Conservation (phyloP, 345 rosid species). For the Populus simonii region DNA sequence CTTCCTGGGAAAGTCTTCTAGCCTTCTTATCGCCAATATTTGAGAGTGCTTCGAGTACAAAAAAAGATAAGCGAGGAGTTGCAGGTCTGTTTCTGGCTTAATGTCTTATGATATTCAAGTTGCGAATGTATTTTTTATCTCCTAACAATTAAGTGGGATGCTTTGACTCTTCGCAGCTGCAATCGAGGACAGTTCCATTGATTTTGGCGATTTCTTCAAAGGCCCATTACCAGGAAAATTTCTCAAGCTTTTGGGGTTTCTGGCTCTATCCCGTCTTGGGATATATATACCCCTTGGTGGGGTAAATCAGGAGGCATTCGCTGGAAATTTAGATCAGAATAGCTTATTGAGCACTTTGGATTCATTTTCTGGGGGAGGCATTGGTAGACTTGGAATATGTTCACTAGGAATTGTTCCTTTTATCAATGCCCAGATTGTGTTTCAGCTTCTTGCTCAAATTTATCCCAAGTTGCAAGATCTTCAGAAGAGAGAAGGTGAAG, state of each 20-base stretch:
- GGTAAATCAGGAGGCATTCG: conserved; percentile 84
- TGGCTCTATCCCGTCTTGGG: conserved; percentile 92
- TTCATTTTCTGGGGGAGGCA: conserved; percentile 96
- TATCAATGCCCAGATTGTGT: conserved; percentile 91
- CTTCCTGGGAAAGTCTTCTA: conserved; percentile 54
- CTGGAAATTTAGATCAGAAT: conserved; percentile 89
- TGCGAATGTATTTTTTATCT: conserved; percentile 1
- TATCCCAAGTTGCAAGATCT: conserved; percentile 99
- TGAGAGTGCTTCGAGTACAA: conserved; percentile 62
- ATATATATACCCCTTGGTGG: conserved; percentile 96
- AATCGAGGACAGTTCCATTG: conserved; percentile 97
- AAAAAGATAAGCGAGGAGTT: conserved; percentile 67
- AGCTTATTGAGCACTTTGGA: conserved; percentile 88
- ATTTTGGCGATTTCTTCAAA: conserved; percentile 92
- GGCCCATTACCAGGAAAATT: conserved; percentile 94
- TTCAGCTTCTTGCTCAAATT: conserved; percentile 95
- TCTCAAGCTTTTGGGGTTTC: conserved; percentile 73
- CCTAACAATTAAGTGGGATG: conserved; percentile 18
- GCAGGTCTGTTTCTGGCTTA: conserved; percentile 55
- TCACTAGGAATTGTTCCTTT: conserved; percentile 98
- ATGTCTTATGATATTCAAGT: conserved; percentile 3
- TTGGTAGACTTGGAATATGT: conserved; percentile 93
- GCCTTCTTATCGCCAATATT: conserved; percentile 51
- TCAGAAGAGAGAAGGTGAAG: conserved; percentile 99
- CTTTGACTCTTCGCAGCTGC: conserved; percentile 62